Conservation (phyloP, 257 asterid genomes). For the Coffea eugenioides region DNA sequence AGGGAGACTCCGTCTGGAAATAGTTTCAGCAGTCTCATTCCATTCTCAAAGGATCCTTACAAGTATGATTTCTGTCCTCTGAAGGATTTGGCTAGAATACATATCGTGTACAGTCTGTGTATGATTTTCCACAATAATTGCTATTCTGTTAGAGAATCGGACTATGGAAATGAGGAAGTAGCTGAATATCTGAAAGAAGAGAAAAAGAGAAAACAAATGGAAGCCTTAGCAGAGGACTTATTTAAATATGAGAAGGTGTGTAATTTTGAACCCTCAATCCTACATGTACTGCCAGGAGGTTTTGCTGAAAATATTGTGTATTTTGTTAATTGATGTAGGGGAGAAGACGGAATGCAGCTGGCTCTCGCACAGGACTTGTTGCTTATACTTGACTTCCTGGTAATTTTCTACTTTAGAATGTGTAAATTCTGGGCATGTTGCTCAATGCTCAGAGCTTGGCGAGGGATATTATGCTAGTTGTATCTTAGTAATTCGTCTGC, state of each 20-base stretch:
- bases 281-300: constrained; percentile 13
- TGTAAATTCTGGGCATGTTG: neutral
- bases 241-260: constrained; percentile 75
- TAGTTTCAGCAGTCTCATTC: constrained; percentile 77
- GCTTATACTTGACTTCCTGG: constrained; percentile 40
- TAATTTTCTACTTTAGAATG: constrained; percentile 1
- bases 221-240: constrained; percentile 88
- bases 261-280: constrained; percentile 6
- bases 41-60: constrained; percentile 72
- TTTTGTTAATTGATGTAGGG: constrained; percentile 38
- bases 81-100: neutral
- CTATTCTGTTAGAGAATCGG: constrained; percentile 53
- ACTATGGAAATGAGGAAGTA: constrained; percentile 65
- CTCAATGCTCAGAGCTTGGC: neutral
- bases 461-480: too few species aligned
- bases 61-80: constrained; percentile 43
- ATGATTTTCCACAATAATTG: neutral
- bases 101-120: too few species aligned
- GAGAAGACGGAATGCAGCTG: constrained; percentile 45
- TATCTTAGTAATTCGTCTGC: too few species aligned
- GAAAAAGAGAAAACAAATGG: constrained; percentile 84
- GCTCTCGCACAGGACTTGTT: constrained; percentile 48
- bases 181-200: constrained; percentile 70
- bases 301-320: constrained; percentile 9
- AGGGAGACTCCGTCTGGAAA: constrained; percentile 64